Base-by-base conservation (phyloP, 305 asterid genomes). In the Nicotiana rustica region DNA sequence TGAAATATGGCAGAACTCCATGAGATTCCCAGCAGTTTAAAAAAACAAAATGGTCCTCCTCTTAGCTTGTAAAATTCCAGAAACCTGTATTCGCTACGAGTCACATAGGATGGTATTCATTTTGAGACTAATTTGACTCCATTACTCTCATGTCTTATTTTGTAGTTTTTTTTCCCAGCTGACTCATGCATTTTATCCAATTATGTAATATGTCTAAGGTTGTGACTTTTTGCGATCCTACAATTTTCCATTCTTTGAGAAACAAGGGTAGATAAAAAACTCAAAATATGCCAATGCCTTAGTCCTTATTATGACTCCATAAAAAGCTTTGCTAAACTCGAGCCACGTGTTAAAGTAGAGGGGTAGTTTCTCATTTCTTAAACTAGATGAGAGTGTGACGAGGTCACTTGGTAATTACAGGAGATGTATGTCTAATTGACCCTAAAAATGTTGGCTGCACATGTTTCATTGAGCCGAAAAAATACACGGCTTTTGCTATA, bases 251-350 rank as follows among this genome's bases (percentile, higher is more conserved):
- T 12, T 44, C 18, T 6, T 70, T 70, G 35, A 44, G 36, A 41
- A 70, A 44, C 59, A 70, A 70, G 36, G 36, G 60, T 12, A 44
- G 56, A 70, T 36, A 44, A 41, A 64, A 10, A 44, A 70, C 35
- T 44, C 36, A 19, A 18, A n/a, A 70, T n/a, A 19, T 49, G 36
- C 78, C 36, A 70, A 69, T 38, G 35, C 44, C 57, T 69, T 69
- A 13, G 77, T 69, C 77, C 57, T 69, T 69, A 10, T 69, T 41
- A 41, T 69, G n/a, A 69, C 18, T 4, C 77, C 77, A 41, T 69
- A 18, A 5, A 69, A 69, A 41, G 59, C 77, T 70, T 41, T 18
- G 78, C 57, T 70, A 18, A 64, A 41, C 60, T 44, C 31, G 10
- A 19, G 59, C 33, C 60, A 70, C 18, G 5, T 18, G 78, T 70